A percentile compares a stretch with the other conserved stretches of the same genome.
phyloP scores from a whole-genome alignment of 345 rosid species.

The Salix viminalis region DNA sequence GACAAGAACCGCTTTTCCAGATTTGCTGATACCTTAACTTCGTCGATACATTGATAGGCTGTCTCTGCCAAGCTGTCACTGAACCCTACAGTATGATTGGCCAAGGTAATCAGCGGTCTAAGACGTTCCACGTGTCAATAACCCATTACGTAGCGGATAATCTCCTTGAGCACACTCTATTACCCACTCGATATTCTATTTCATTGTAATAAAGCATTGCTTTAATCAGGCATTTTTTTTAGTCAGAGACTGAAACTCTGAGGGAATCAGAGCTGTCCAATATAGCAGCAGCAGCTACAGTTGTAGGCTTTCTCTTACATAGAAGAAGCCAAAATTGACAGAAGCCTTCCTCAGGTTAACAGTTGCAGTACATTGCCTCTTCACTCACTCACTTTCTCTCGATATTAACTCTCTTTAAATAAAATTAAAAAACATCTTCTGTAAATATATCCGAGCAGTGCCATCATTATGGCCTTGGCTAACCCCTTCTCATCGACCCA shows the following conservation, averaged over 20 bases:
- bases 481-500: slow-evolving; percentile 11
- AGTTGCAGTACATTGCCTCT: slow-evolving; percentile 34
- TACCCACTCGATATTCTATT: slow-evolving; percentile 38
- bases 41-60: slow-evolving; percentile 80
- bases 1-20: slow-evolving; percentile 5
- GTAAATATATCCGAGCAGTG: slow-evolving; percentile 36
- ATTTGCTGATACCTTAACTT: slow-evolving; percentile 67
- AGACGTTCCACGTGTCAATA: slow-evolving; percentile 42
- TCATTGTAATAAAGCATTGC: background rate
- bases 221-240: background rate
- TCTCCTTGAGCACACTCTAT: slow-evolving; percentile 20
- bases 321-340: slow-evolving; percentile 33
- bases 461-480: slow-evolving; percentile 22
- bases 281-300: slow-evolving; percentile 34
- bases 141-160: slow-evolving; percentile 39
- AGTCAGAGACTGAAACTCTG: slow-evolving; percentile 26
- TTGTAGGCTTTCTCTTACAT: slow-evolving; percentile 23
- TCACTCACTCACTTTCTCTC: slow-evolving; percentile 18
- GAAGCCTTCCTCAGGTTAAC: slow-evolving; percentile 46
- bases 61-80: slow-evolving; percentile 51
- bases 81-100: slow-evolving; percentile 53
- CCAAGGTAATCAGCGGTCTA: slow-evolving; percentile 30
- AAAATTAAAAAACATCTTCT: slow-evolving; percentile 21
- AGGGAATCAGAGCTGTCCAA: slow-evolving; percentile 53
- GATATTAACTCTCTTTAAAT: background rate